A percentile compares a stretch with the other conserved stretches of the same genome.
Evolutionary conservation across 257 asterid genomes (phyloP).

Genomic region (Forsythia viridissima): DNA sequence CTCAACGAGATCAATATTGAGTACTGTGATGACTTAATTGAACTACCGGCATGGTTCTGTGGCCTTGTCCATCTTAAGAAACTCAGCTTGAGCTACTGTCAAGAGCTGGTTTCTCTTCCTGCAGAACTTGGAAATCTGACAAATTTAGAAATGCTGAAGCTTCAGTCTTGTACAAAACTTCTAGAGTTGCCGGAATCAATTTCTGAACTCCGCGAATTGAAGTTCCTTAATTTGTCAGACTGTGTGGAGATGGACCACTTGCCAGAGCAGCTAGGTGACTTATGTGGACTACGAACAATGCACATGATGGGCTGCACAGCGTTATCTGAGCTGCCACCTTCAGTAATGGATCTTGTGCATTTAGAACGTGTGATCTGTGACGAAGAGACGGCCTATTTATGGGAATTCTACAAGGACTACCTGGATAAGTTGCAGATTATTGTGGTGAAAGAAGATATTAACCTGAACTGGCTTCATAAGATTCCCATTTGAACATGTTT

Average conservation of each 20-base stretch:
- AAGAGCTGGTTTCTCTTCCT: constrained; percentile 29
- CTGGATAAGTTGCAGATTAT: constrained; percentile 23
- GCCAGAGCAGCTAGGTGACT: constrained; percentile 23
- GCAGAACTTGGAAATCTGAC: constrained; percentile 33
- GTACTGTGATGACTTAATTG: constrained; percentile 32
- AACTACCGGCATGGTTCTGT: constrained; percentile 26
- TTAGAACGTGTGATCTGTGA: constrained; percentile 33
- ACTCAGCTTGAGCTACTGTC: constrained; percentile 35
- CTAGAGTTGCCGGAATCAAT: constrained; percentile 28
- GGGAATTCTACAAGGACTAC: constrained; percentile 9
- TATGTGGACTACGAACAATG: constrained; percentile 20
- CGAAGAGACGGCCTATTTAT: constrained; percentile 28
- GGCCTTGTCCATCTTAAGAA: constrained; percentile 29
- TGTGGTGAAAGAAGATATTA: constrained; percentile 29
- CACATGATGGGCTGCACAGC: constrained; percentile 37
- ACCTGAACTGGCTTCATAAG: constrained; percentile 39
- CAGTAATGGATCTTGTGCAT: constrained; percentile 19
- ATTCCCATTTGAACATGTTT: too few species aligned
- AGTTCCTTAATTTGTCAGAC: constrained; percentile 33
- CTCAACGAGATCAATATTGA: constrained; percentile 37
- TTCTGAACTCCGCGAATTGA: constrained; percentile 22
- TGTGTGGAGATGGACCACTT: constrained; percentile 27
- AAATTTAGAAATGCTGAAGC: constrained; percentile 31
- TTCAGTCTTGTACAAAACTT: constrained; percentile 34
- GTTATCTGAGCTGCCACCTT: constrained; percentile 25